phyloP scores from a whole-genome alignment of 345 rosid species.

The Conringia planisiliqua region DNA sequence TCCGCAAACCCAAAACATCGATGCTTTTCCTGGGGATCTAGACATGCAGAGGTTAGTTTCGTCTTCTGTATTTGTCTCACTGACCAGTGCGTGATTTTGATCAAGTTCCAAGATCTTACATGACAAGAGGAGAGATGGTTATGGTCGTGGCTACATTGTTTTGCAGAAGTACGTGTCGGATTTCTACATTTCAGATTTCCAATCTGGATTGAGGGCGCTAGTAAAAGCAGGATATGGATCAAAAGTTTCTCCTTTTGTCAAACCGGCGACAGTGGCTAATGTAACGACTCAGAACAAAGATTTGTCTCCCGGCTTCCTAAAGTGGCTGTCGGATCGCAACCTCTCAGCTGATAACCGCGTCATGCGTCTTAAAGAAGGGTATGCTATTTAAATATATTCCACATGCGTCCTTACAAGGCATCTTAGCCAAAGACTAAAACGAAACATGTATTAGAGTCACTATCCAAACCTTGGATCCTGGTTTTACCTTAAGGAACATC shows the following conservation, averaged over 20 bases:
- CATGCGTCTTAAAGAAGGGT: conserved; percentile 98
- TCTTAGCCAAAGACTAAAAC: not conserved
- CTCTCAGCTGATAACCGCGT: conserved; percentile 66
- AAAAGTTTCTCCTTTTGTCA: conserved; percentile 82
- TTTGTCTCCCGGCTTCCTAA: conserved; percentile 64
- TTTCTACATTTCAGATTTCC: conserved; percentile 92
- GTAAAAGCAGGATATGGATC: conserved; percentile 94
- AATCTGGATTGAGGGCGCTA: conserved; percentile 81
- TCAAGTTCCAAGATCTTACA: not conserved
- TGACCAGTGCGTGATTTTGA: not conserved
- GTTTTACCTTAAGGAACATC: not conserved
- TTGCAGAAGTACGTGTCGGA: conserved; percentile 81
- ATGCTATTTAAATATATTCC: not conserved
- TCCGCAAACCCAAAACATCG: conserved; percentile 72
- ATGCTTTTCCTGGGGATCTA: conserved; percentile 85
- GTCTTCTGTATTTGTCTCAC: not conserved
- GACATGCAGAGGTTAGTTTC: conserved; percentile 62
- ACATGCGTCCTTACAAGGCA: not conserved
- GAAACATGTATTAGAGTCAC: not conserved
- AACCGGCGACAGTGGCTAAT: conserved; percentile 67
- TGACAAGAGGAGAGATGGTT: not conserved
- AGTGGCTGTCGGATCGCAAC: conserved; percentile 78
- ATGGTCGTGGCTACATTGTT: not conserved
- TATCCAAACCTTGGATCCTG: not conserved
- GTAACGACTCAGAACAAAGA: conserved; percentile 59